Base-by-base conservation (phyloP, 306 rosid genomes). In the Luffa aegyptiaca region DNA sequence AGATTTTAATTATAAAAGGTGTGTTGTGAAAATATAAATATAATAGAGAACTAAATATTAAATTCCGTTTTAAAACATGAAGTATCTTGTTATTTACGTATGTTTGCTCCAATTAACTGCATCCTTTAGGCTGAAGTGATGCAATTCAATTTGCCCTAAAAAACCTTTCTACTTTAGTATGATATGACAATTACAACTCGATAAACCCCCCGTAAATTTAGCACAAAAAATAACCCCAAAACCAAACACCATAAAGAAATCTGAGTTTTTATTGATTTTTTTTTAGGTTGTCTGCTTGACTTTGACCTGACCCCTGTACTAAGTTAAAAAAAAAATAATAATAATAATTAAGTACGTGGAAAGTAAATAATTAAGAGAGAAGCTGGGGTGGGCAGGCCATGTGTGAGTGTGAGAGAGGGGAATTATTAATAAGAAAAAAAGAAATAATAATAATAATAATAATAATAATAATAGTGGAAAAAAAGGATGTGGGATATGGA, bases 121-220 rank as follows among this genome's bases (percentile, higher is more conserved):
- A 48, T 48, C 17, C 59, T 72, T 72, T 48, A 72, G 6, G 77
- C 12, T 48, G 41, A 48, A 72, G 77, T 46, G 77, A 72, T 26
- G 58, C 42, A 45, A 72, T 44, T 70, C 42, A 45, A 72, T 44
- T 70, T 70, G 9, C 2, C 42, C 77, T 5, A 1, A 1, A 20
- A 44, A 20, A 21, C 10, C 33, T 71, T 71, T 46, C 39, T 46
- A 71, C 57, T 71, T 71, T 68, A 4, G 20, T 16, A 13, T 31
- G 59, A 72, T 48, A 13, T 20, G 56, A 70, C 76, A 20, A 70
- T 70, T 70, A 70, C 55, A 68, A 68, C 16, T n/a, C 75, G 9
- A 68, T 68, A 68, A 42, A n/a, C 53, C 33, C 51, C 75, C 75
- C 75, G 52, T 68, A n/a, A 68, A 68, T 68, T 68, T 42, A 68